Conservation (phyloP, 2,329 filamentous ascomycete genomes). For the Aspergillus bombycis region DNA sequence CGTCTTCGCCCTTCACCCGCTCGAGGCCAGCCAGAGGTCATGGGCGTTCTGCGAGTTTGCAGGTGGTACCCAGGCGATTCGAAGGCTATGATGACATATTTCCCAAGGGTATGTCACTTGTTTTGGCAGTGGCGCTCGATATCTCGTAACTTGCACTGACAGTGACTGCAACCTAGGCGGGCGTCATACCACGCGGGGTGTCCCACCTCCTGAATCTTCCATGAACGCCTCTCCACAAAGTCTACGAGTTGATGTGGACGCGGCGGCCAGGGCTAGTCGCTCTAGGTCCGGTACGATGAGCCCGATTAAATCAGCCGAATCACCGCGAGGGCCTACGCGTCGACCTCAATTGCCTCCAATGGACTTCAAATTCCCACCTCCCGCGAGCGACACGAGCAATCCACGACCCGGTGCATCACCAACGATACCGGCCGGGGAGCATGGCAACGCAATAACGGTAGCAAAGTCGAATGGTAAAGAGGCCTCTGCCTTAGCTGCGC, state of each 20-base stretch:
- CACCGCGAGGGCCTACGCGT: slow-evolving; percentile 45
- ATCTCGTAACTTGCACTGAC: not conserved
- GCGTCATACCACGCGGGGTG: slow-evolving; percentile 38
- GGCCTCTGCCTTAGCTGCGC: slow-evolving; percentile 28
- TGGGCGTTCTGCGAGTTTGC: slow-evolving; percentile 77
- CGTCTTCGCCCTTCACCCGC: slow-evolving; percentile 42
- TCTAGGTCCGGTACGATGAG: slow-evolving; percentile 32
- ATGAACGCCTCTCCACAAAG: slow-evolving; percentile 31
- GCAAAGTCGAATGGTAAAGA: slow-evolving; percentile 29
- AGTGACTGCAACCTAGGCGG: slow-evolving; percentile 28
- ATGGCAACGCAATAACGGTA: slow-evolving; percentile 14
- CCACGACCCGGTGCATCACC: slow-evolving; percentile 31
- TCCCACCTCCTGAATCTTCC: slow-evolving; percentile 34
- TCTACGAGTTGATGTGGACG: slow-evolving; percentile 39
- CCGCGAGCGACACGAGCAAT: slow-evolving; percentile 32
- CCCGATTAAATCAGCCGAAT: slow-evolving; percentile 40
- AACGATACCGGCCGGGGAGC: slow-evolving; percentile 32
- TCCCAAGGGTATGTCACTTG: slow-evolving; percentile 39
- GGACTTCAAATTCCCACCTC: slow-evolving; percentile 61
- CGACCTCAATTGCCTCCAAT: slow-evolving; percentile 41
- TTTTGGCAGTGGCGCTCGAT: not conserved
- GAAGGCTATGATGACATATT: slow-evolving; percentile 44
- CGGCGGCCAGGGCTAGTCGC: slow-evolving; percentile 29
- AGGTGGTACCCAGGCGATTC: slow-evolving; percentile 63
- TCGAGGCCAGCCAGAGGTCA: slow-evolving; percentile 66